Conservation (phyloP, 2,329 filamentous ascomycete species). For the Aquanectria penicillioides region DNA sequence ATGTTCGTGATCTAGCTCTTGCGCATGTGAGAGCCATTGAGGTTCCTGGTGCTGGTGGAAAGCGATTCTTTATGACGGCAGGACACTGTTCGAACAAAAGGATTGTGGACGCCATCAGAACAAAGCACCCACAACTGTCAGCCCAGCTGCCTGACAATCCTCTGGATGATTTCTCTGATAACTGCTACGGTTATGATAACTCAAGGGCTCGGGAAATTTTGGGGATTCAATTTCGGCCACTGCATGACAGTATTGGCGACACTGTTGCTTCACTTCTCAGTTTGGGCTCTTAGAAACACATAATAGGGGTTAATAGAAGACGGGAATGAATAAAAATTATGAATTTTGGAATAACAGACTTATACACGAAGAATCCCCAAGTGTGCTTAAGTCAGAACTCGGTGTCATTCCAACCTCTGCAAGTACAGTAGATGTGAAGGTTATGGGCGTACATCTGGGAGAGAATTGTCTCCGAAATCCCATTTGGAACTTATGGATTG, state of each 20-base stretch:
- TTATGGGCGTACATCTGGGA: too few relatives aligned
- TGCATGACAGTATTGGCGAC: not conserved
- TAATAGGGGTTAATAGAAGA: not conserved
- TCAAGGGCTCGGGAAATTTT: not conserved
- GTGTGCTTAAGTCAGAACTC: too few relatives aligned
- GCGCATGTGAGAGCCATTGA: conserved; percentile 9
- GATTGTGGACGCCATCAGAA: not conserved
- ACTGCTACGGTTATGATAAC: conserved; percentile 2
- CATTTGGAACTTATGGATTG: too few relatives aligned
- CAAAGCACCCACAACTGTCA: not conserved
- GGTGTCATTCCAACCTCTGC: too few relatives aligned
- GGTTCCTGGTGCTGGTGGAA: not conserved
- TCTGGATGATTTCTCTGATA: not conserved
- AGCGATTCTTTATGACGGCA: conserved; percentile 8
- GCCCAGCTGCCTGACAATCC: not conserved
- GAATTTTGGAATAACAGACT: too few relatives aligned
- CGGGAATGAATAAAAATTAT: too few relatives aligned
- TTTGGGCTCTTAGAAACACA: not conserved
- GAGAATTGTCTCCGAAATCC: too few relatives aligned
- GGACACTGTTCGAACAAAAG: not conserved
- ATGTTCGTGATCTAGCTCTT: conserved; percentile 10
- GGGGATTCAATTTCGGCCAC: not conserved
- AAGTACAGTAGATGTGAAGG: too few relatives aligned
- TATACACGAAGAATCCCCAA: too few relatives aligned
- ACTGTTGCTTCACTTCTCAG: not conserved